phyloP scores from a whole-genome alignment of 148 eudicot species.

The Vaccinium corymbosum region DNA sequence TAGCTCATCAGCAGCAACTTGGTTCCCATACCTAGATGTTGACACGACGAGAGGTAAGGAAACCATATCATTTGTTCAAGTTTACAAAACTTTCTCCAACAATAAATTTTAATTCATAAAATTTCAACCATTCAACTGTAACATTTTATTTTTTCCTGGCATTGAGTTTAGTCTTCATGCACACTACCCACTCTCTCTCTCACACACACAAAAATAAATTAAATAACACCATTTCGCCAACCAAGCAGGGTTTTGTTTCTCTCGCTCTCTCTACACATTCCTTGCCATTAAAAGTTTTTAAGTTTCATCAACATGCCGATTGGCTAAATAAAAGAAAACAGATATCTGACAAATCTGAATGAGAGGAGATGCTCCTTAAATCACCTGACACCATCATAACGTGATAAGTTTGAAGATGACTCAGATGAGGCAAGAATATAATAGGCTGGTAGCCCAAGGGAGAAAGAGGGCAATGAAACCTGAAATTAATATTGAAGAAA shows the following conservation, averaged over 20 bases:
- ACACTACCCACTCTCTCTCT: not conserved
- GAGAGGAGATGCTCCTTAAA: not conserved
- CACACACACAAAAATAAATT: not conserved
- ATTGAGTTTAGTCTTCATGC: not conserved
- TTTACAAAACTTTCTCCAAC: not conserved
- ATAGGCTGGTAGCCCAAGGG: slow-evolving; percentile 96
- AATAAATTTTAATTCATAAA: not conserved
- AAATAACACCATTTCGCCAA: not conserved
- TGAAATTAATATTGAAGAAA: slow-evolving; percentile 21
- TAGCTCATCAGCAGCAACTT: slow-evolving; percentile 72
- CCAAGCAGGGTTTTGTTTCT: not conserved
- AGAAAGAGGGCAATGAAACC: slow-evolving; percentile 94
- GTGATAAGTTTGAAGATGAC: slow-evolving; percentile 90
- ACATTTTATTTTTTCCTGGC: not conserved
- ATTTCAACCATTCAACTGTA: not conserved
- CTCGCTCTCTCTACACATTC: not conserved
- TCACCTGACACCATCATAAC: slow-evolving; percentile 95
- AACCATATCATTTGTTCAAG: not conserved
- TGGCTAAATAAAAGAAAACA: not conserved
- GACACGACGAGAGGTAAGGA: not conserved
- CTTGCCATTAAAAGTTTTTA: not conserved
- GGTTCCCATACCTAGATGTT: slow-evolving; percentile 76
- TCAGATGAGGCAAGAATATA: slow-evolving; percentile 95
- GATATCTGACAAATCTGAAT: not conserved
- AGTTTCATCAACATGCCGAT: not conserved